A percentile compares a stretch with the other conserved stretches of the same genome.
Conservation (phyloP, 371 early-diverging fungal genomes). For the Pancytospora epiphaga region DNA sequence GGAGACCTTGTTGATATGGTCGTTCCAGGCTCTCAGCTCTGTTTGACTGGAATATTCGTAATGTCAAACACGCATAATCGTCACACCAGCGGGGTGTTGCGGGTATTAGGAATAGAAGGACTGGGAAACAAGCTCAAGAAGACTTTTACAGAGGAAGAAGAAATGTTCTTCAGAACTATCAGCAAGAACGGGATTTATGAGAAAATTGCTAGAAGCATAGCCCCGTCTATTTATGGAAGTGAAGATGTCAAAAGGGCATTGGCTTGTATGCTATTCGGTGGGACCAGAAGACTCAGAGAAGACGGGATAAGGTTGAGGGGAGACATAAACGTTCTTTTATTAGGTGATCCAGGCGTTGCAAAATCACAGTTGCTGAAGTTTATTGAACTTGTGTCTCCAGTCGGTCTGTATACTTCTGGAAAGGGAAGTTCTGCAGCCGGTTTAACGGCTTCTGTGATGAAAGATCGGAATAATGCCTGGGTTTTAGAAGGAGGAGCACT, state of each 20-base stretch:
- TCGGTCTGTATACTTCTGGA: conserved; percentile 79
- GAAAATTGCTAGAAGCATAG: conserved; percentile 59
- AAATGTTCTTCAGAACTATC: conserved; percentile 73
- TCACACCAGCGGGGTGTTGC: conserved; percentile 17
- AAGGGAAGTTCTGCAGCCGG: conserved; percentile 78
- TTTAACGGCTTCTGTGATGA: conserved; percentile 73
- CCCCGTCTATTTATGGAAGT: conserved; percentile 53
- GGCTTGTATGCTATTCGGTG: conserved; percentile 87
- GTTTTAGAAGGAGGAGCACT: conserved; percentile 98
- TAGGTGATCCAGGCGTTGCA: conserved; percentile 98
- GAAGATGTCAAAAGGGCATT: conserved; percentile 91
- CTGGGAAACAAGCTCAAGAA: conserved; percentile 57
- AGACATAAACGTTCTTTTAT: conserved; percentile 90
- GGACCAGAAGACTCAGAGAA: conserved; percentile 80
- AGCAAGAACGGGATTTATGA: conserved; percentile 75
- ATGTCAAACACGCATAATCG: conserved; percentile 63
- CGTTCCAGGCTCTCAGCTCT: conserved; percentile 81
- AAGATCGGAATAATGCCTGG: conserved; percentile 73
- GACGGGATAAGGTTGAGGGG: conserved; percentile 91
- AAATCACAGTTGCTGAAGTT: conserved; percentile 96
- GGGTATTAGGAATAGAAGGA: conserved; percentile 45
- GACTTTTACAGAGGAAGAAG: conserved; percentile 74
- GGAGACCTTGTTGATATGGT: conserved; percentile 75
- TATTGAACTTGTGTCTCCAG: conserved; percentile 81
- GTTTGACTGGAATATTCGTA: conserved; percentile 86